Conservation (phyloP, 192 early-diverging fungal species). For the Backusella parvicylindrica region DNA sequence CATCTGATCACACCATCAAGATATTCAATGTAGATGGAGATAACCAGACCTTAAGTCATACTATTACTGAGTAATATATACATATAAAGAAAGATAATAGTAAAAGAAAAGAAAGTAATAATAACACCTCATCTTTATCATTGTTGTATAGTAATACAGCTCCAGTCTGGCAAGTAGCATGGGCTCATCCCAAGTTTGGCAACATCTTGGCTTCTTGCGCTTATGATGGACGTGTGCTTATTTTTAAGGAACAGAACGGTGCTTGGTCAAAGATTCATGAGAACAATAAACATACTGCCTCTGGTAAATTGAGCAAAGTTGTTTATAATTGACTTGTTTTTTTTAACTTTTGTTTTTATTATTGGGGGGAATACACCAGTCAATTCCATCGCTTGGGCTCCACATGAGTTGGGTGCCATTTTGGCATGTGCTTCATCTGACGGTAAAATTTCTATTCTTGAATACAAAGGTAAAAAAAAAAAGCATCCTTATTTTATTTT, state of each 20-base stretch:
- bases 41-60: conserved; percentile 60
- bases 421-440: conserved; percentile 94
- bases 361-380: conserved; percentile 48
- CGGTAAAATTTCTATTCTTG: conserved; percentile 89
- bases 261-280: conserved; percentile 81
- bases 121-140: background rate
- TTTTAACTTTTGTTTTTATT: background rate
- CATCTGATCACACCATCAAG: conserved; percentile 91
- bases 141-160: conserved; percentile 78
- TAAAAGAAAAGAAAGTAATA: too few species aligned
- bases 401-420: conserved; percentile 92
- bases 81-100: background rate
- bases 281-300: conserved; percentile 83
- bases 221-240: conserved; percentile 92
- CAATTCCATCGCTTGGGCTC: conserved; percentile 95
- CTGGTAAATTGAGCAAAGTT: conserved; percentile 52
- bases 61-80: conserved; percentile 62
- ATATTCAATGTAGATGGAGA: conserved; percentile 90
- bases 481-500: background rate
- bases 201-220: conserved; percentile 93
- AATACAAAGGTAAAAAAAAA: conserved; percentile 75
- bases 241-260: conserved; percentile 93
- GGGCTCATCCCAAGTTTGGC: conserved; percentile 99
- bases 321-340: background rate
- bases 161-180: conserved; percentile 99